Base-by-base conservation (phyloP, 805 yeast species). In the Hermanozyma aechmeae region DNA sequence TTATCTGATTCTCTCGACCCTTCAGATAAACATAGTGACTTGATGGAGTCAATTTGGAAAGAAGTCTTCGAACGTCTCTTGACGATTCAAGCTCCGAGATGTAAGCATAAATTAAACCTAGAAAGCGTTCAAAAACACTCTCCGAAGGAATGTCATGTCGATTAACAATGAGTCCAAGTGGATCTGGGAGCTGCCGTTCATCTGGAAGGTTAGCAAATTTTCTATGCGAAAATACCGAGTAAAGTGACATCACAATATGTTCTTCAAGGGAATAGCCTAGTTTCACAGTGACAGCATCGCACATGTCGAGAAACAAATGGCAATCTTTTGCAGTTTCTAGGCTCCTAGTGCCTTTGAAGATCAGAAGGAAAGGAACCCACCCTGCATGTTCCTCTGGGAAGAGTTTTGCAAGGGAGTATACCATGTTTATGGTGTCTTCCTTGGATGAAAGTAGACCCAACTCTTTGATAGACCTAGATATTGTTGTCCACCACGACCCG, bases 151-250 rank as follows among this genome's bases (percentile, higher is more conserved):
- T 38, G 30, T 55, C 60, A 23, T 45, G 40, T 26, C 53, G 34
- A 0, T 54, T 36, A 8, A 32, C 32, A 4, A 60, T 34, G 5
- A 38, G 30, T 0, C 48, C 50, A n/a, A 50, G 28, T 13, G 47
- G 27, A 11, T 35, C 41, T 2, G 58, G 57, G 5, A 39, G 39
- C 11, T 27, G 33, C 22, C 37, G 31, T 33, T 61, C 69, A 33
- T 58, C 65, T 2, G 34, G 42, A 31, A 59, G 62, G 32, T 60
- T 60, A 13, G 54, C 43, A 37, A 61, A 61, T 27, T 48, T 55
- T 16, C 58, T 42, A 1, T 39, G 25, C 0, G 66, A 54, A 6
- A 60, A 43, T 0, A 50, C 37, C 2, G 45, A 28, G 33, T 61
- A 61, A 4, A 62, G 29, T 15, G 39, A 40, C 4, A 48, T 29